phyloP scores from a whole-genome alignment of 2,329 filamentous ascomycete genomes.

The Fusarium sublunatum region DNA sequence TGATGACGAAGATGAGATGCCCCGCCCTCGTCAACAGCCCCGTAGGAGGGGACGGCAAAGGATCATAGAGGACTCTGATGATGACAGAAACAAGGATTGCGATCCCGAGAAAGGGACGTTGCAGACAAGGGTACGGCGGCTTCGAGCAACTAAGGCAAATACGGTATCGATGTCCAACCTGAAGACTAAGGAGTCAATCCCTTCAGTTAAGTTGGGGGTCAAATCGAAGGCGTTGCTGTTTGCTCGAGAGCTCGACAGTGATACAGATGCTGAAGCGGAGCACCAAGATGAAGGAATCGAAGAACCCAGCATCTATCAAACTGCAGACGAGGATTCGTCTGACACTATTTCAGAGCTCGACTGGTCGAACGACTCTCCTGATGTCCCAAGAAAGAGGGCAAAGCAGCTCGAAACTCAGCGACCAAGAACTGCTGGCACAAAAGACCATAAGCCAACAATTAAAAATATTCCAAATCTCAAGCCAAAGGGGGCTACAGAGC shows the following conservation, averaged over 20 bases:
- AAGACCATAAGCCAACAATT: background rate
- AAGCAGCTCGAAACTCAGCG: constrained; percentile 2
- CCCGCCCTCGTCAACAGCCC: constrained; percentile 14
- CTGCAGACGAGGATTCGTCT: constrained; percentile 38
- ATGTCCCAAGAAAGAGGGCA: constrained; percentile 11
- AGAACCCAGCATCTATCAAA: constrained; percentile 43
- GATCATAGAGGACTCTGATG: constrained; percentile 38
- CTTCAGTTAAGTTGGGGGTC: background rate
- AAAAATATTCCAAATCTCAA: constrained; percentile 17
- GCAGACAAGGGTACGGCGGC: constrained; percentile 37
- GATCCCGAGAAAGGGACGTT: constrained; percentile 33
- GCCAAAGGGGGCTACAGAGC: constrained; percentile 3
- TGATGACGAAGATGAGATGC: constrained; percentile 21
- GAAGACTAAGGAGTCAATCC: background rate
- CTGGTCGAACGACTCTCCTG: constrained; percentile 29
- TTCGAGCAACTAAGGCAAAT: constrained; percentile 22
- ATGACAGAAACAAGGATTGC: constrained; percentile 13
- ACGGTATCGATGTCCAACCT: background rate
- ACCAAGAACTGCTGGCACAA: background rate
- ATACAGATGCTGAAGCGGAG: constrained; percentile 17
- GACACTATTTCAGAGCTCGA: constrained; percentile 33
- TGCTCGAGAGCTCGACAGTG: constrained; percentile 22
- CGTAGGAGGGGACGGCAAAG: constrained; percentile 21
- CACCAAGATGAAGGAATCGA: constrained; percentile 30
- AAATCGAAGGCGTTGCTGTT: constrained; percentile 23